A percentile compares a stretch with the other conserved stretches of the same genome.
Evolutionary conservation across 1,284 basidiomycete species (phyloP).

Genomic region (Mycena sp.): DNA sequence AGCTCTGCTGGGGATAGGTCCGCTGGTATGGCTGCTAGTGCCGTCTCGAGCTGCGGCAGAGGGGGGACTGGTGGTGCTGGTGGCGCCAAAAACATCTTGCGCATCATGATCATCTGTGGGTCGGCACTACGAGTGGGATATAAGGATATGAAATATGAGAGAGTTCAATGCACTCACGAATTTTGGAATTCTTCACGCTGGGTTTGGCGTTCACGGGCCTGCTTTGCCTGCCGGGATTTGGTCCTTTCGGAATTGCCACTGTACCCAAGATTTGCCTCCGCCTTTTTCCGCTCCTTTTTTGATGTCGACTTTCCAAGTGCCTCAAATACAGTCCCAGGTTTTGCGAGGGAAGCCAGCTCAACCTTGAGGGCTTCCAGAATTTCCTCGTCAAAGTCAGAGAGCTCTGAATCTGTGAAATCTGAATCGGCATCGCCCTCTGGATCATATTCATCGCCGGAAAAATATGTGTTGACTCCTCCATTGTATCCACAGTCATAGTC

Average conservation of each 20-base stretch:
- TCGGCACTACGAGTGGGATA: constrained; percentile 4
- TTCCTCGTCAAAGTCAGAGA: constrained; percentile 4
- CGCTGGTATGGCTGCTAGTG: too few species aligned
- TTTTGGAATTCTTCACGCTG: constrained; percentile 3
- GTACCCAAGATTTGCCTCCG: constrained; percentile 26
- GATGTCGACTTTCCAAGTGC: background rate
- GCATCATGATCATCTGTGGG: background rate
- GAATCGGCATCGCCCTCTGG: background rate
- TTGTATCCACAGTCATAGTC: too few species aligned
- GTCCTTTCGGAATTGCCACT: constrained; percentile 26
- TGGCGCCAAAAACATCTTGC: background rate
- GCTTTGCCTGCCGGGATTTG: background rate
- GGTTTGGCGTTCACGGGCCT: too few species aligned
- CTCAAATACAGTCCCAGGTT: background rate
- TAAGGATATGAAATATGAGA: too few species aligned
- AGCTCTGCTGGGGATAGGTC: constrained; percentile 6
- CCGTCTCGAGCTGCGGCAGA: too few species aligned
- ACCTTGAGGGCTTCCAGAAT: background rate
- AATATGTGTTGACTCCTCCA: too few species aligned
- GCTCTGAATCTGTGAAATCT: background rate
- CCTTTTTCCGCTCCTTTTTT: background rate
- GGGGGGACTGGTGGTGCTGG: background rate
- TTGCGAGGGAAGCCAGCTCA: background rate
- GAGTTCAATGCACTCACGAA: background rate
- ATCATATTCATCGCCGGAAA: too few species aligned